Base-by-base conservation (phyloP, 495 filamentous ascomycete species). In the Penicillium ucsense region DNA sequence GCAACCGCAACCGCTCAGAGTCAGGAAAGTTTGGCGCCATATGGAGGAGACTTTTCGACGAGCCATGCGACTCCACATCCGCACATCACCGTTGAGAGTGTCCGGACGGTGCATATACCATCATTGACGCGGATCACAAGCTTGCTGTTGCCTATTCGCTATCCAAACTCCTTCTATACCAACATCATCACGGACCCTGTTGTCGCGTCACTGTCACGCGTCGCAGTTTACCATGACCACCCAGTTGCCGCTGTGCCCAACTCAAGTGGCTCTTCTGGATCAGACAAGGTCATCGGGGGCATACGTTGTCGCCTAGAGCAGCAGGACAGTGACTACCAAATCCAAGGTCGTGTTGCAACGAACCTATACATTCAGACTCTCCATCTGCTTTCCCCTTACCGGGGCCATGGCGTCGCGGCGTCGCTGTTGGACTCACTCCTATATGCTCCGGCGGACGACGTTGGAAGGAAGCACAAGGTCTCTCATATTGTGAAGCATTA, bases 361-460 rank as follows among this genome's bases (percentile, higher is more conserved):
- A 72, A 66, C 45, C 65, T 98, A 29, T 98, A 98, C 72, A 86
- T 98, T 53, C 85, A 89, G 58, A 95, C 90, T 2, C 74, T 98
- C 0, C 78, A 80, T 42, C 72, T 92, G 0, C 80, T 95, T 8
- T 84, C 89, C 0, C 88, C 92, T 0, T 94, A 92, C 66, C 81
- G 92, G 4, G 67, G 72, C 1, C 74, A 83, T 35, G 90, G 90
- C 0, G 74, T 96, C n/a, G 91, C 86, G 1, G 76, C 83, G 10
- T 79, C 83, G 8, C 72, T 92, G 4, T 72, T 97, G 9, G 65
- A 72, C 42, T 61, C 68, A 56, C 76, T 61, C 63, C 73, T 55
- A 53, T 94, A 47, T 59, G 80, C 48, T 69, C 66, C 12, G 45
- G 56, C 43, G 28, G 64, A 47, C 52, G 41, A 37, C 5, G n/a